Base-by-base conservation (phyloP, 2,329 filamentous ascomycete species). In the Epichloe gansuensis region DNA sequence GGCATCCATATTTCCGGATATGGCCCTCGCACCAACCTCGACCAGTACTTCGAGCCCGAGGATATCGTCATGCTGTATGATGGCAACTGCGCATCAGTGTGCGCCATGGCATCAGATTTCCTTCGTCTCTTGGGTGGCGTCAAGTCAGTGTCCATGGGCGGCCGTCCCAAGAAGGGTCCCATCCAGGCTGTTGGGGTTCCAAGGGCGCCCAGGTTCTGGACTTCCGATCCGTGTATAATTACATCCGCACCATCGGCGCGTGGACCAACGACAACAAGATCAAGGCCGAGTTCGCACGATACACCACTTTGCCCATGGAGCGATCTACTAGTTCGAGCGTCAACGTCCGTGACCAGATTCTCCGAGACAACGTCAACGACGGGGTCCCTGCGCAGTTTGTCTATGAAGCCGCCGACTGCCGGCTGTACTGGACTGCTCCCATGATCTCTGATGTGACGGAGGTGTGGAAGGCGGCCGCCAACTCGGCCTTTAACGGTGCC, bases 31-130 rank as follows among this genome's bases (percentile, higher is more conserved):
- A 13, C 51, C 11, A 56, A 60, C 59, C 69, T 75, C 44, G 68
- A 72, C 0, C 68, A 73, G 56, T 79, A 78, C 2, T 83, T 83
- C 61, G 70, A 68, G 1, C 68, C 78, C 2, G 75, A 82, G 53
- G 74, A 83, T 61, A 75, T 83, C 45, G 69, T 82, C 42, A 64
- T 83, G 17, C 68, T 82, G n/a, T 74, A 76, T 50, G 80, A 82
- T 59, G 79, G 78, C 37, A 72, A 75, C 58, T 83, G 80, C 62
- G 75, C 75, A 23, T 81, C 77, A 1, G 77, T 78, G 3, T 83
- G 80, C 65, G 74, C 76, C 3, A 67, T 80, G 4, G 79, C 80
- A 55, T 71, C 72, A 11, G 75, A 82, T 57, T 71, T 81, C 58
- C 67, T 82, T 58, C 72, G 72, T 25, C 63, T 72, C 28, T 70